Base-by-base conservation (phyloP, 169 alveolate species). In the Cryptosporidium meleagridis region DNA sequence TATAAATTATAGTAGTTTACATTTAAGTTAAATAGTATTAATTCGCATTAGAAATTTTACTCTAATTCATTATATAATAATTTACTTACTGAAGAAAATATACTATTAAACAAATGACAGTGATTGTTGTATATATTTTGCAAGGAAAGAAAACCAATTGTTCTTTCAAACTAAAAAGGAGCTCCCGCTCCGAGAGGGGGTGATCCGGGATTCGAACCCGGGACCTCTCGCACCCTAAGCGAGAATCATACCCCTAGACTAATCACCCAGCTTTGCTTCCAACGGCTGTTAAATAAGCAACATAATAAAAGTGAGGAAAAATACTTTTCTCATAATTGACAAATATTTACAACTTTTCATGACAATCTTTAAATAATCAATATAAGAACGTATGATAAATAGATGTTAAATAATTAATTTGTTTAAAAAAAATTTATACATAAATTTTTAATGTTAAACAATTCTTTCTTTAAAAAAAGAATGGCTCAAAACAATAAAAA, bases 191-290 rank as follows among this genome's bases (percentile, higher is more conserved):
- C 84, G 85, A 16, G 37, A 39, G 68, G 86, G 86, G 86, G 86
- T 73, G 86, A 73, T 95, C 99, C 98, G 98, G 98, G 99, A 97
- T 95, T 96, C 96, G 98, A 96, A 97, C 99, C 98, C 99, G 98
- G 98, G 99, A 96, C 98, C 98, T 96, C 98, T 96, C 98, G 98
- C 98, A 96, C 98, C 99, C 98, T 96, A 96, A 96, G 98, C 98
- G 98, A 96, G 99, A 96, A 97, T 97, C 98, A 95, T 97, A 96
- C 99, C 99, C 96, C 99, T 97, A 97, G 98, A 96, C 99, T 80
- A 92, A 86, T 71, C 93, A 85, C 92, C 93, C 93, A 55, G 53
- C 86, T 53, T 55, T 59, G 16, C 7, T 10, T 16, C 8, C 16
- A 0, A 14, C 3, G 23, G 0, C 21, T 8, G 4, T 18, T 0